Percentiles rank a stretch among this genome's conserved stretches.
phyloP scores from a whole-genome alignment of 208 protist species.

The Trypanosoma congolense region DNA sequence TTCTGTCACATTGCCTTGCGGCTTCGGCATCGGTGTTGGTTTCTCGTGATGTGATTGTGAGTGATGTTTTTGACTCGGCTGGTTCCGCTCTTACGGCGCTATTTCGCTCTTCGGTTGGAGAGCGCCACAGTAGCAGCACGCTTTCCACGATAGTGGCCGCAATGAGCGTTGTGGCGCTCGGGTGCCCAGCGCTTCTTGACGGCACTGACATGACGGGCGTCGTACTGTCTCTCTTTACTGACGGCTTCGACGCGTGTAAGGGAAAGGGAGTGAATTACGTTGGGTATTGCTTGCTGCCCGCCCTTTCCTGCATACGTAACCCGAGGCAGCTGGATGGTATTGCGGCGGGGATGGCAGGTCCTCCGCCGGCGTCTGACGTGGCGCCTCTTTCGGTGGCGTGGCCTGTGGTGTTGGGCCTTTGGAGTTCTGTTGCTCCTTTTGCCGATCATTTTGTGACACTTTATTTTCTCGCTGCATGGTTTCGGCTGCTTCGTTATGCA shows the following conservation, averaged over 20 bases:
- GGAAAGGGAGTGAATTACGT: slow-evolving; percentile 13
- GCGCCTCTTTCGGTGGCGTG: slow-evolving; percentile 1
- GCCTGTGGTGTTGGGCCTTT: slow-evolving; percentile 10
- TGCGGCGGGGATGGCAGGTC: background rate
- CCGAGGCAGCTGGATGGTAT: slow-evolving; percentile 3
- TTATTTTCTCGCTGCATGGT: slow-evolving; percentile 15
- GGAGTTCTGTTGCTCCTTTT: slow-evolving; percentile 16
- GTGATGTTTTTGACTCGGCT: background rate
- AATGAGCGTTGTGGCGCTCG: slow-evolving; percentile 8
- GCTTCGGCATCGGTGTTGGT: background rate
- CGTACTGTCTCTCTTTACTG: slow-evolving; percentile 6
- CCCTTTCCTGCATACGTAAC: slow-evolving; percentile 9
- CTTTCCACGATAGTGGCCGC: slow-evolving; percentile 5
- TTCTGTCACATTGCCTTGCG: slow-evolving; percentile 12
- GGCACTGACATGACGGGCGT: background rate
- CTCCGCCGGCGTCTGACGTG: background rate
- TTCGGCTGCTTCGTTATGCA: slow-evolving; percentile 8
- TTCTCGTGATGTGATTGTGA: background rate
- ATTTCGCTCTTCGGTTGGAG: slow-evolving; percentile 1
- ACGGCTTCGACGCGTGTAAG: background rate
- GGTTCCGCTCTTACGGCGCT: slow-evolving; percentile 2
- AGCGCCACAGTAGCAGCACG: slow-evolving; percentile 6
- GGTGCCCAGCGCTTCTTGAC: slow-evolving; percentile 7
- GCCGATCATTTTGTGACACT: slow-evolving; percentile 17
- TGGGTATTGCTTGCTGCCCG: slow-evolving; percentile 6